These are phyloP conservation scores for Lecanoromycetidae sp. DNA, from an alignment of 2,329 filamentous ascomycete species.

Conservation along the genomic window DNA sequence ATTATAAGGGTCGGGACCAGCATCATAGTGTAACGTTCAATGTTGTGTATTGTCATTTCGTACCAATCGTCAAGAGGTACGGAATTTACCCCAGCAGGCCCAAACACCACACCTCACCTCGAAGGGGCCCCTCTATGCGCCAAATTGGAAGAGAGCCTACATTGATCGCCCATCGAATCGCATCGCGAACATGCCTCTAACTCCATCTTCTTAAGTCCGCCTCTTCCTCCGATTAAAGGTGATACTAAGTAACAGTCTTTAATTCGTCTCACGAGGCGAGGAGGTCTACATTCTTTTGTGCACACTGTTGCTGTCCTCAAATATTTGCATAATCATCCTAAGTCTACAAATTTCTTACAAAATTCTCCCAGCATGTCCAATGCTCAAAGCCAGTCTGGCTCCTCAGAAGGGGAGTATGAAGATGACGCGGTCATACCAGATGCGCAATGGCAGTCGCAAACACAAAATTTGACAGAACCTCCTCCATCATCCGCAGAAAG, in stretches of 20 bases:
- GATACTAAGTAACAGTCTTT: too few relatives aligned
- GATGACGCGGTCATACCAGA: slow-evolving; percentile 8
- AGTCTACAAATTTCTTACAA: background rate
- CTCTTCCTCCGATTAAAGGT: too few relatives aligned
- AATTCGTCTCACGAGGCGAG: too few relatives aligned
- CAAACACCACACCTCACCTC: too few relatives aligned
- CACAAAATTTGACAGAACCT: background rate
- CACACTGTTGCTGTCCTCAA: background rate
- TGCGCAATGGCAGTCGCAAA: slow-evolving; percentile 6
- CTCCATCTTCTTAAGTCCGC: too few relatives aligned
- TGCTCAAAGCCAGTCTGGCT: slow-evolving; percentile 8
- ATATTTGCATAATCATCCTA: background rate
- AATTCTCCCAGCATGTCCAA: slow-evolving; percentile 2
- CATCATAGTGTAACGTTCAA: background rate
- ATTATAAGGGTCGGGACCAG: background rate
- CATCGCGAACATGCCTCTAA: too few relatives aligned
- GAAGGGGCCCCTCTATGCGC: too few relatives aligned
- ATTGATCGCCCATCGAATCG: too few relatives aligned
- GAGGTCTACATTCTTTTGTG: too few relatives aligned
- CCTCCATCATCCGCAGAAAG: background rate
- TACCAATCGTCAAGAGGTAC: too few relatives aligned
- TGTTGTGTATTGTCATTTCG: background rate
- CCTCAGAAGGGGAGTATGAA: slow-evolving; percentile 12
- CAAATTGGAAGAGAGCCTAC: too few relatives aligned
- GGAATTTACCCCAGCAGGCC: too few relatives aligned